Evolutionary conservation across 2,329 filamentous ascomycete species (phyloP).

Genomic region (Talaromyces funiculosus): DNA sequence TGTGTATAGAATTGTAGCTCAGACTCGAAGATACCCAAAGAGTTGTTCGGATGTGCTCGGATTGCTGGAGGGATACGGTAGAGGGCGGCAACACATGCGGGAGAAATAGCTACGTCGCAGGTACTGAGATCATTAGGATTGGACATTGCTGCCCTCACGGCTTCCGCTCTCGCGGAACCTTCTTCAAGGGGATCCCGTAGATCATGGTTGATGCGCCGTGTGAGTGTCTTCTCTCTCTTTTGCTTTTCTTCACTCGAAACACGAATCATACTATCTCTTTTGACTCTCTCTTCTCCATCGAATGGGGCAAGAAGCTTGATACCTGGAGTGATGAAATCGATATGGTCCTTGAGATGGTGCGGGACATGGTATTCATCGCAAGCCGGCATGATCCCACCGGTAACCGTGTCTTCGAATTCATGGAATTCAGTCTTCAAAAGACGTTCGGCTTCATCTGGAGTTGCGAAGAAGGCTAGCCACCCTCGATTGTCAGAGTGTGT

Average conservation of each 20-base stretch:
- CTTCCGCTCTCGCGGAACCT: background rate
- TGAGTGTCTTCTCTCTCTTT: background rate
- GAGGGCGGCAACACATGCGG: constrained; percentile 50
- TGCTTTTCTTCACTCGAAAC: background rate
- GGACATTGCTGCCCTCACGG: background rate
- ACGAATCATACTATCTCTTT: constrained; percentile 11
- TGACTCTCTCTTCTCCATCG: constrained; percentile 20
- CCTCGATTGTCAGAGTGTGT: constrained; percentile 47
- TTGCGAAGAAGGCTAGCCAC: constrained; percentile 53
- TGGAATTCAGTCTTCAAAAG: constrained; percentile 52
- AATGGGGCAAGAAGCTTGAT: constrained; percentile 41
- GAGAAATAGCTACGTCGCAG: constrained; percentile 54
- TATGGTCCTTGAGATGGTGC: constrained; percentile 41
- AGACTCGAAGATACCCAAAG: constrained; percentile 49
- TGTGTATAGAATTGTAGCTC: constrained; percentile 50
- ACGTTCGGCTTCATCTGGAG: constrained; percentile 49
- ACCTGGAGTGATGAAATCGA: constrained; percentile 55
- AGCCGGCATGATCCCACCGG: constrained; percentile 24
- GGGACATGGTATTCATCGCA: constrained; percentile 48
- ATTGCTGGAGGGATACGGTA: constrained; percentile 41
- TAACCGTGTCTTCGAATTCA: constrained; percentile 41
- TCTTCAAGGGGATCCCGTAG: background rate
- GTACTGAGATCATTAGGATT: constrained; percentile 15
- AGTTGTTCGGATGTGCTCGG: constrained; percentile 41
- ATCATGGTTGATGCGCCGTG: constrained; percentile 11